These are phyloP conservation scores for Nicotiana obtusifolia DNA, from an alignment of 257 asterid genomes.

Conservation along the genomic window DNA sequence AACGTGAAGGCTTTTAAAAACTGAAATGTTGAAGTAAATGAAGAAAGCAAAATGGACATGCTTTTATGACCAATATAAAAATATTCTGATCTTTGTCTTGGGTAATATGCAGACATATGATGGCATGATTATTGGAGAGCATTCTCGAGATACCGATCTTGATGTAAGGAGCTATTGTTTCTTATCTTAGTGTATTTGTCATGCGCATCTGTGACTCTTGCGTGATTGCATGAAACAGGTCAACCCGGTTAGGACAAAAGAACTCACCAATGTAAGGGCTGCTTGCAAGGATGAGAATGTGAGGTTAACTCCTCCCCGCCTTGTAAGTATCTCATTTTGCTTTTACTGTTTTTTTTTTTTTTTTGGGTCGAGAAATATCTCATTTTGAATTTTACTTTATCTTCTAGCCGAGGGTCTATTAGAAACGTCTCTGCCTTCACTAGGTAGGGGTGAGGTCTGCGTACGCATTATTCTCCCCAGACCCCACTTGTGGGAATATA, in stretches of 20 bases:
- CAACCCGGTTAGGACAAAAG: slow-evolving; percentile 82
- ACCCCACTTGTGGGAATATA: too few species aligned
- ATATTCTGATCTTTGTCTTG: not conserved
- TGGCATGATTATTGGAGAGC: slow-evolving; percentile 99
- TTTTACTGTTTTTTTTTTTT: not conserved
- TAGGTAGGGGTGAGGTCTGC: too few species aligned
- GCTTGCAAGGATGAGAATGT: slow-evolving; percentile 90
- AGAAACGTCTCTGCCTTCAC: too few species aligned
- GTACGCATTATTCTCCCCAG: too few species aligned
- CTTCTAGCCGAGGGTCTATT: not conserved
- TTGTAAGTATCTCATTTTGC: slow-evolving; percentile 38
- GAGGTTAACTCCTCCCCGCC: slow-evolving; percentile 95
- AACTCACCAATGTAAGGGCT: slow-evolving; percentile 77
- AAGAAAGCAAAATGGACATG: not conserved
- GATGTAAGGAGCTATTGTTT: slow-evolving; percentile 53
- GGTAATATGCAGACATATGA: slow-evolving; percentile 71
- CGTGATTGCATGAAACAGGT: slow-evolving; percentile 41
- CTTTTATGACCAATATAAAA: not conserved
- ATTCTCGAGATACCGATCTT: slow-evolving; percentile 94
- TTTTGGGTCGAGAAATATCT: too few species aligned
- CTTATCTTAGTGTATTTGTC: not conserved
- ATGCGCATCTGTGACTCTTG: slow-evolving; percentile 14
- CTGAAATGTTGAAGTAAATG: not conserved
- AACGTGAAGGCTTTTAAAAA: not conserved
- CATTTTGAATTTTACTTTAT: not conserved